phyloP scores from a whole-genome alignment of 345 rosid species.

The Boechera stricta region DNA sequence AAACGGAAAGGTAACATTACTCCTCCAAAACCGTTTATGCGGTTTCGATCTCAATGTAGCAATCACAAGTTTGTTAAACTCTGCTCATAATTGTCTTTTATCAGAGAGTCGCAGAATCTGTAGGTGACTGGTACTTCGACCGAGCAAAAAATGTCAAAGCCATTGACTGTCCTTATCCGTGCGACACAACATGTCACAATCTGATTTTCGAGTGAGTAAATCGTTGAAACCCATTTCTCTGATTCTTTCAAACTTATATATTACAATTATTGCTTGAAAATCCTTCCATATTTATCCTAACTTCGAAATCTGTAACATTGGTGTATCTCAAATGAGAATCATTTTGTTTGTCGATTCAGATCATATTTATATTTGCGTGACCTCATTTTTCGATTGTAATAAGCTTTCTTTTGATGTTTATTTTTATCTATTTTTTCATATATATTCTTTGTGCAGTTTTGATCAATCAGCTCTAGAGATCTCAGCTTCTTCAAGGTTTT shows the following conservation, averaged over 20 bases:
- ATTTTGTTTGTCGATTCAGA: conserved; percentile 13
- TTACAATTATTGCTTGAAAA: not conserved
- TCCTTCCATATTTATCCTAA: conserved; percentile 11
- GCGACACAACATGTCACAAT: conserved; percentile 85
- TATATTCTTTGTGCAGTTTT: conserved; percentile 40
- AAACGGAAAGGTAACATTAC: conserved; percentile 56
- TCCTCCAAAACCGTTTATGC: not conserved
- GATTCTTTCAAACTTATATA: conserved; percentile 13
- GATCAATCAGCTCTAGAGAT: conserved; percentile 39
- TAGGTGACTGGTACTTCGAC: conserved; percentile 93
- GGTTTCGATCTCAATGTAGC: not conserved
- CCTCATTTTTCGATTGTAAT: not conserved
- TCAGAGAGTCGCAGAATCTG: conserved; percentile 81
- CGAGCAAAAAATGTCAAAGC: conserved; percentile 51
- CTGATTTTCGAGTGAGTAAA: conserved; percentile 70
- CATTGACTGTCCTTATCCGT: conserved; percentile 82
- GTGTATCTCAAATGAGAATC: conserved; percentile 12
- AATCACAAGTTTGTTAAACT: conserved; percentile 20
- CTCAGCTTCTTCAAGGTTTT: conserved; percentile 43
- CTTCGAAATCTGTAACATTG: conserved; percentile 22
- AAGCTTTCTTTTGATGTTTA: conserved; percentile 11
- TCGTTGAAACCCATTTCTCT: conserved; percentile 2
- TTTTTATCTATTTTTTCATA: conserved; percentile 25
- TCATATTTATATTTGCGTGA: conserved; percentile 12
- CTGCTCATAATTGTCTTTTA: not conserved